Evolutionary conservation across 352 stramenopile genomes (phyloP), one percentile per base, ranked within the genome.

Genomic region (Phytophthora sp.): DNA sequence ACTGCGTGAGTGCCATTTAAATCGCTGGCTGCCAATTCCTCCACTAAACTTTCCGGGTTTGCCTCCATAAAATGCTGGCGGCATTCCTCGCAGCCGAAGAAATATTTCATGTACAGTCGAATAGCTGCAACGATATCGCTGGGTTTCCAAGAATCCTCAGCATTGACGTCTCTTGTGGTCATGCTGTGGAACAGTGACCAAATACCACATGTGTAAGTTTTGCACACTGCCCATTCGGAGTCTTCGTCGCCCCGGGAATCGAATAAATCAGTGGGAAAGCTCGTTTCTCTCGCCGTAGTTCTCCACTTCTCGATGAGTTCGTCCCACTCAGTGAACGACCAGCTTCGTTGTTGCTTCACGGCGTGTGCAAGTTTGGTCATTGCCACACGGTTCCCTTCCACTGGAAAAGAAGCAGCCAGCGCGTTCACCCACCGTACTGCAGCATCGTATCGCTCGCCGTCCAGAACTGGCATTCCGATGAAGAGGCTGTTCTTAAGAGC

Each of bases 151-250:
- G 63, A 27, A 12, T 47, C 66, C 15, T 15, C 23, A 35, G 23
- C 1, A 24, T 46, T 69, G 15, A 39, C 27, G 20, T 39, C 20
- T 57, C 33, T 64, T n/a, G 79, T 69, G 38, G 70, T 86, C 69
- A 93, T 80, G 35, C 61, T 82, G 56, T 93, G 85, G 59, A 93
- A 91, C 1, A 91, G 67, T 29, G 72, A 80, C 85, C 83, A 94
- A n/a, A 94, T 63, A 6, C 78, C 81, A 51, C 83, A 92, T 7
- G 85, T 92, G 70, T 84, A 92, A 23, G 83, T 91, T 21, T 75
- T 76, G 61, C 84, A 93, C 21, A 77, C 59, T 0, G 51, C 69
- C 76, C 77, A 89, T 2, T 60, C 54, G 11, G 55, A 61, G 18
- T 80, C 76, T 51, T 88, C 69, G 7, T 67, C 61, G 16, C 47